Evolutionary conservation across 2,329 filamentous ascomycete genomes (phyloP).

Genomic region (Mariannaea elegans): DNA sequence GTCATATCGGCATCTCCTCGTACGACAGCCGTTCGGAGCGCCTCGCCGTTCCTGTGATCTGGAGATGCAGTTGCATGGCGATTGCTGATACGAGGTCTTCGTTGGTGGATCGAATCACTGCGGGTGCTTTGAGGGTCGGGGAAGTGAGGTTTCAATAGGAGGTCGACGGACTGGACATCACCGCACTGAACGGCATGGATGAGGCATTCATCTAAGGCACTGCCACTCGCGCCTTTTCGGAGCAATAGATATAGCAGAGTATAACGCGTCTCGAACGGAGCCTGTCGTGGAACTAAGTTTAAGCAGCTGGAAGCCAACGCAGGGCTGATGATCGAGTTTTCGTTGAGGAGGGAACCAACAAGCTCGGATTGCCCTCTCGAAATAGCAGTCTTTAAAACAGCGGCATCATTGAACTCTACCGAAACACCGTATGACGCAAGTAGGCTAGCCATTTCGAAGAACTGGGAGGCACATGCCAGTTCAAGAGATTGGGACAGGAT

Average conservation of each 20-base stretch:
- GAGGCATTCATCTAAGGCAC: conserved; percentile 57
- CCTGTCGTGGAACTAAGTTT: conserved; percentile 56
- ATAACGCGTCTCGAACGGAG: conserved; percentile 55
- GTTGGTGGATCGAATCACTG: conserved; percentile 29
- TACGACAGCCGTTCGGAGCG: conserved; percentile 59
- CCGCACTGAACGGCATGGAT: conserved; percentile 59
- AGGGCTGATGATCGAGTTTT: conserved; percentile 54
- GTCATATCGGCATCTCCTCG: conserved; percentile 56
- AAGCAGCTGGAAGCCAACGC: conserved; percentile 61
- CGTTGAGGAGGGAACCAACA: conserved; percentile 56
- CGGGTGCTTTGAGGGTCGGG: conserved; percentile 41
- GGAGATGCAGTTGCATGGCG: conserved; percentile 62
- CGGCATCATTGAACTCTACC: conserved; percentile 61
- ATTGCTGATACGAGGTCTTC: conserved; percentile 44
- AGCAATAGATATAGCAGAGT: conserved; percentile 57
- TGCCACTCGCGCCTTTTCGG: conserved; percentile 59
- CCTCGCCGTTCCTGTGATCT: conserved; percentile 61
- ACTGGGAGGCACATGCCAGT: conserved; percentile 58
- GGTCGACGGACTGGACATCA: conserved; percentile 56
- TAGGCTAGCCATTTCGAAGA: conserved; percentile 63
- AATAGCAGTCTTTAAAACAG: conserved; percentile 59
- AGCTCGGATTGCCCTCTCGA: conserved; percentile 55
- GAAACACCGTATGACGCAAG: conserved; percentile 63
- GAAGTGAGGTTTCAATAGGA: conserved; percentile 61
- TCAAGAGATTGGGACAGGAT: conserved; percentile 58